Evolutionary conservation across 805 yeast genomes (phyloP), one percentile per base, ranked within the genome.

Genomic region (Zygosaccharomyces kombuchaensis): DNA sequence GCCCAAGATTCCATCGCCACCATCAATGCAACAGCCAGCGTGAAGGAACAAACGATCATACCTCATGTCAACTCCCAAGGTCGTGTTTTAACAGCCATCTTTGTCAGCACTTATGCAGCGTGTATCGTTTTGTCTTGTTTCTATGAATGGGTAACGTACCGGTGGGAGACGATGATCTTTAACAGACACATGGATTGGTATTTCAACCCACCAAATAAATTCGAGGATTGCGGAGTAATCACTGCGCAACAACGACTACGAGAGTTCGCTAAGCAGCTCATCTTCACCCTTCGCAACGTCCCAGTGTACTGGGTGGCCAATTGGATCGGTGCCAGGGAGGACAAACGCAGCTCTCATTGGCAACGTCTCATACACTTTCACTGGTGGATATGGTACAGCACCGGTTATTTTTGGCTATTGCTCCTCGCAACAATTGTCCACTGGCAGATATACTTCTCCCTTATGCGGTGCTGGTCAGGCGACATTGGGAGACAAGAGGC

Each of bases 381-480:
- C 36, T 52, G 50, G 45, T 54, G 57, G 57, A 43, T 54, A 10
- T 40, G 43, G 26, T 44, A 54, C 9, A 47, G 43, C 19, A 53
- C 55, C 0, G 40, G 34, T 34, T 35, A 44, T 14, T 36, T 54
- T 10, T 48, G 49, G 48, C 14, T 46, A 16, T 42, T 54, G 8
- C 10, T 48, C 3, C 26, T 50, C 7, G 40, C 41, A 34, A 35
- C 44, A n/a, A 9, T 50, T 9, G 16, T 54, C 22, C 50, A 51
- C 30, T 51, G 45, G 45, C 52, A 48, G 21, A 29, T 48, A 7
- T 30, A 39, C 17, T 5, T 30, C 9, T 41, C 48, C 22, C n/a
- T 44, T 25, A 17, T 26, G 32, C 25, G 6, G 19, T 9, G 30
- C 36, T 23, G 13, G 3, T 34, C 27, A 10, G 21, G 16, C 14